phyloP scores from a whole-genome alignment of 495 filamentous ascomycete genomes.

The Penicillium riverlandense region DNA sequence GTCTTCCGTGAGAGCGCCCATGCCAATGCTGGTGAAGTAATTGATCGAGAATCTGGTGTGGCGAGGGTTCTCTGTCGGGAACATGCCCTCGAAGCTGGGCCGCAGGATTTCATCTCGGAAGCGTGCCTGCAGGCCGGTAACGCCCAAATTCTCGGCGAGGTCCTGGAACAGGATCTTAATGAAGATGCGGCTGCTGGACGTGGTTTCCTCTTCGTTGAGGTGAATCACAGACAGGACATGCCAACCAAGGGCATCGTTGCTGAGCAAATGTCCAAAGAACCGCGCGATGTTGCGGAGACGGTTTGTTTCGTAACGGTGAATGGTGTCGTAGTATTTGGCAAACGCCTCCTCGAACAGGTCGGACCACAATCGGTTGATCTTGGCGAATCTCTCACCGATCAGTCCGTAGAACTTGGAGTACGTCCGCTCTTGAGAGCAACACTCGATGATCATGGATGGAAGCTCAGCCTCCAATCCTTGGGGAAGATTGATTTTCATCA shows the following conservation, averaged over 20 bases:
- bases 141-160: slow-evolving; percentile 76
- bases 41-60: slow-evolving; percentile 98
- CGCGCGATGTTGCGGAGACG: slow-evolving; percentile 86
- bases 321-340: slow-evolving; percentile 90
- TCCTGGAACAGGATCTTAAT: slow-evolving; percentile 97
- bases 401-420: slow-evolving; percentile 96
- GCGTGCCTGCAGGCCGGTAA: slow-evolving; percentile 66
- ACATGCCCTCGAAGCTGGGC: slow-evolving; percentile 76
- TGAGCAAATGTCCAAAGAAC: slow-evolving; percentile 88
- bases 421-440: slow-evolving; percentile 88
- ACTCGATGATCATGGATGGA: slow-evolving; percentile 93
- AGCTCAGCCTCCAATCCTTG: slow-evolving; percentile 84
- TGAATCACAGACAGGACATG: slow-evolving; percentile 77
- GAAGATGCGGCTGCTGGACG: slow-evolving; percentile 90
- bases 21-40: slow-evolving; percentile 95
- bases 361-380: slow-evolving; percentile 89
- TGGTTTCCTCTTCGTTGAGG: slow-evolving; percentile 95
- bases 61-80: slow-evolving; percentile 77
- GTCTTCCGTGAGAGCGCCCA: slow-evolving; percentile 89
- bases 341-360: slow-evolving; percentile 87
- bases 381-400: slow-evolving; percentile 89
- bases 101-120: slow-evolving; percentile 71
- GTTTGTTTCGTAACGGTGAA: slow-evolving; percentile 94
- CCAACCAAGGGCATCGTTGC: slow-evolving; percentile 85
- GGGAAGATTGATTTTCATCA: slow-evolving; percentile 87